phyloP scores from a whole-genome alignment of 148 eudicot genomes.

The Spergularia bocconei region DNA sequence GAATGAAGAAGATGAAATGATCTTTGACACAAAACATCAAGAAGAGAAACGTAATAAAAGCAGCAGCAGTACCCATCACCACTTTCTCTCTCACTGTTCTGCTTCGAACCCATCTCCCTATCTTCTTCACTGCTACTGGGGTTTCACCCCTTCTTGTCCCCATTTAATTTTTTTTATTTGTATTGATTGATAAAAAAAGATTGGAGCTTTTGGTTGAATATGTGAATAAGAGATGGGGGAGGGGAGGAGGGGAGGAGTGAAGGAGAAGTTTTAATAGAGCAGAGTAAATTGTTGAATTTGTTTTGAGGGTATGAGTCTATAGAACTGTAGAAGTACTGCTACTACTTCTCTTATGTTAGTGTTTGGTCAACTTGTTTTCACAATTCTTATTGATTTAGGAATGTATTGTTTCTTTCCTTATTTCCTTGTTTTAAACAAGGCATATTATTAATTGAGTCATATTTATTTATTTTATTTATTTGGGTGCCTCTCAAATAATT shows the following conservation, averaged over 20 bases:
- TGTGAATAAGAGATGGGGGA: not conserved
- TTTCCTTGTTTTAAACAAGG: too few species aligned
- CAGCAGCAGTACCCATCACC: slow-evolving; percentile 34
- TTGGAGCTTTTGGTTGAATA: not conserved
- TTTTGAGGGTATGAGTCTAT: not conserved
- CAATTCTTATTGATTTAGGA: too few species aligned
- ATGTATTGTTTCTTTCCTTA: too few species aligned
- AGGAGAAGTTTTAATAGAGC: not conserved
- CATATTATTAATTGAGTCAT: too few species aligned
- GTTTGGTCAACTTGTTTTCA: too few species aligned
- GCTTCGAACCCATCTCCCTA: slow-evolving; percentile 54
- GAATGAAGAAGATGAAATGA: slow-evolving; percentile 44
- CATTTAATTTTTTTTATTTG: slow-evolving; percentile 7
- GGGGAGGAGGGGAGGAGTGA: not conserved
- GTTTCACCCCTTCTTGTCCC: slow-evolving; percentile 44
- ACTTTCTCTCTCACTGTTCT: slow-evolving; percentile 54
- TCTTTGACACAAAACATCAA: slow-evolving; percentile 37
- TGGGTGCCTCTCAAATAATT: too few species aligned
- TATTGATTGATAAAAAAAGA: not conserved
- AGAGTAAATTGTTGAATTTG: not conserved
- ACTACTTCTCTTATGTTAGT: too few species aligned
- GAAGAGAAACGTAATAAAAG: slow-evolving; percentile 34
- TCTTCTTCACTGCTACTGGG: slow-evolving; percentile 34
- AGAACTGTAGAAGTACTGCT: too few species aligned
- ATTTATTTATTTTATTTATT: too few species aligned